phyloP scores from a whole-genome alignment of 106 monocot genomes.

The Gastrodia elata region DNA sequence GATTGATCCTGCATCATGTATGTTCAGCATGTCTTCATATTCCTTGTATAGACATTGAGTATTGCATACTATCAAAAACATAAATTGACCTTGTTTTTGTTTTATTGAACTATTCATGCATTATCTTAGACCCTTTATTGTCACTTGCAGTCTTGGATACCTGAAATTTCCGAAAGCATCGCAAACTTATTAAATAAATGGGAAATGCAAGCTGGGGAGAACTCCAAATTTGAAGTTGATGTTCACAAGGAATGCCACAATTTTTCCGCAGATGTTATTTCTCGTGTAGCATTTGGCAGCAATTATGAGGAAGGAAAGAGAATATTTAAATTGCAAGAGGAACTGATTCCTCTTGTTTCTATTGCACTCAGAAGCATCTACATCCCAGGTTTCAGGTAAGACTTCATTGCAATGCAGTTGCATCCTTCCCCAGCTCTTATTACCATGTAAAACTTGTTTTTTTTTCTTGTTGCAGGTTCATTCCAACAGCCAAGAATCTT shows the following conservation, averaged over 20 bases:
- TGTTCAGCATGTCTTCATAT: too few species aligned
- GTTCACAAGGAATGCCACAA: slow-evolving; percentile 55
- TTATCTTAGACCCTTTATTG: slow-evolving; percentile 1
- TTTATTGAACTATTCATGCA: background rate
- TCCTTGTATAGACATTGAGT: background rate
- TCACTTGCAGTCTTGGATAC: slow-evolving; percentile 50
- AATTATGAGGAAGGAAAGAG: slow-evolving; percentile 61
- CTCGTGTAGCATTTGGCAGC: slow-evolving; percentile 72
- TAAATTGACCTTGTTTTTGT: background rate
- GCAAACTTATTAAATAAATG: slow-evolving; percentile 51
- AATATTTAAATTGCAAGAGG: slow-evolving; percentile 67
- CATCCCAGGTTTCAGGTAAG: slow-evolving; percentile 73
- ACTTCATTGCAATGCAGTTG: background rate
- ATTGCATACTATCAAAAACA: background rate
- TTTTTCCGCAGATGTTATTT: slow-evolving; percentile 58
- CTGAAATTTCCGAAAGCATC: slow-evolving; percentile 40
- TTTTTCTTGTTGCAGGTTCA: slow-evolving; percentile 27
- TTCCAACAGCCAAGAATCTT: slow-evolving; percentile 62
- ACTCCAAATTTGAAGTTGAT: slow-evolving; percentile 58
- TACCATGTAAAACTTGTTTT: background rate
- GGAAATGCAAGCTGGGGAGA: slow-evolving; percentile 14
- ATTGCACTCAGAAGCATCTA: slow-evolving; percentile 53
- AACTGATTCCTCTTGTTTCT: slow-evolving; percentile 55
- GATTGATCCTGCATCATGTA: too few species aligned
- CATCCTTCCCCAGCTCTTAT: background rate